These are phyloP conservation scores for Penicillium canariense DNA, from an alignment of 495 filamentous ascomycete genomes.

Conservation along the genomic window DNA sequence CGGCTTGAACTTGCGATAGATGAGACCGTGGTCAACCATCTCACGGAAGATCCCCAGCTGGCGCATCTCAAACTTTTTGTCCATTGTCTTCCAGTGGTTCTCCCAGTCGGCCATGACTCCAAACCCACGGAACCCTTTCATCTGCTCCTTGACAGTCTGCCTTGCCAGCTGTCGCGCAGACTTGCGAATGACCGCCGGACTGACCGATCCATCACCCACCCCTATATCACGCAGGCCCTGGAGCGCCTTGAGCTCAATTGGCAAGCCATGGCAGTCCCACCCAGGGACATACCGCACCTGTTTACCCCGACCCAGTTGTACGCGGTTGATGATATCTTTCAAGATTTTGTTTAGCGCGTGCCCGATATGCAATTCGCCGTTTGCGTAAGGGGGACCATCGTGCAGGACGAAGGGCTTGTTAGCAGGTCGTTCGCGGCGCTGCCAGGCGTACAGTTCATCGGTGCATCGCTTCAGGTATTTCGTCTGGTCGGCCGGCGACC, in stretches of 20 bases:
- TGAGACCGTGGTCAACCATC: constrained; percentile 80
- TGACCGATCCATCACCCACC: constrained; percentile 21
- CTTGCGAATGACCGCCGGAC: constrained; percentile 54
- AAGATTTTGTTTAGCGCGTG: constrained; percentile 97
- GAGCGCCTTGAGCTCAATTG: constrained; percentile 96
- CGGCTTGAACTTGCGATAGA: constrained; percentile 85
- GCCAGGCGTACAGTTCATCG: constrained; percentile 88
- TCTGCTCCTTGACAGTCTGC: constrained; percentile 75
- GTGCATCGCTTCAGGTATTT: constrained; percentile 75
- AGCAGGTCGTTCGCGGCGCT: constrained; percentile 58
- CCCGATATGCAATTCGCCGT: constrained; percentile 91
- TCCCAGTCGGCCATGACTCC: constrained; percentile 95
- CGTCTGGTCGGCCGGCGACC: constrained; percentile 47
- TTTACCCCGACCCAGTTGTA: constrained; percentile 74
- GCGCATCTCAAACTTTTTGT: constrained; percentile 77
- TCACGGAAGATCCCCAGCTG: constrained; percentile 82
- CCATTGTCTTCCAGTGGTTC: constrained; percentile 89
- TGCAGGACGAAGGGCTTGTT: constrained; percentile 74
- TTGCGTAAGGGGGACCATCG: constrained; percentile 97
- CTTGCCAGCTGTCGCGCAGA: constrained; percentile 72
- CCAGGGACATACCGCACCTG: constrained; percentile 85
- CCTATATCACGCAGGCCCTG: constrained; percentile 47
- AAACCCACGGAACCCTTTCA: constrained; percentile 75
- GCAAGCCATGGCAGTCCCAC: constrained; percentile 98
- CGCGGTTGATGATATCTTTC: constrained; percentile 87